Base-by-base conservation (phyloP, 1,284 basidiomycete species). In the Irpex lacteus region DNA sequence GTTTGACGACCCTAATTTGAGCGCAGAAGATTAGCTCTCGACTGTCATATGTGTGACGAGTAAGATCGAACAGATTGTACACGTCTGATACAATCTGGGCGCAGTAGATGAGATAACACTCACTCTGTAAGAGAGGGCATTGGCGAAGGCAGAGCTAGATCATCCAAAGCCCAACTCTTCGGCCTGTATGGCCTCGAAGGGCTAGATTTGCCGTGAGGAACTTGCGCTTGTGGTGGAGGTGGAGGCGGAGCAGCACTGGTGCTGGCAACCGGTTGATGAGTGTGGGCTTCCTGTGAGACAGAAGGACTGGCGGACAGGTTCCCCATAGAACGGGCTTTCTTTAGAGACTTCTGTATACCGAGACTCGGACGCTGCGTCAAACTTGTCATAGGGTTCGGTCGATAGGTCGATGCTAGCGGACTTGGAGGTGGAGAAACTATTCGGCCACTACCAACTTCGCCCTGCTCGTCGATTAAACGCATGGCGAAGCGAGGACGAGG, bases 401-500 rank as follows among this genome's bases (percentile, higher is more conserved):
- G 52, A 5, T 53, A 58, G 40, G 26, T 59, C 34, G 62, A 38
- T 61, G 63, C 37, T 60, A 83, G 68, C 9, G 85, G 86, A 50
- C 80, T 83, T 4, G 70, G 76, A 5, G 83, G 82, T 1, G 87
- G 83, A 66, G 83, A 84, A 54, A 84, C 79, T 32, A 84, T 80
- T 37, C 79, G 71, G 6, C 75, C 77, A 61, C 71, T 76, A n/a
- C 26, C 55, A 61, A 61, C 38, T 11, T 13, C 54, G 11, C 21
- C 21, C 3, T 32, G 54, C 36, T 56, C 70, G 37, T 77, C 77
- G 6, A 71, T 70, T 32, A 71, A 65, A 26, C 74, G 73, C 64
- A 87, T 66, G 69, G 82, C 85, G 68, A 92, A 83, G 58, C 89
- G 81, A 4, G 90, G 91, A 0, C 89, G 82, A 3, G 90, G 91